Evolutionary conservation across 805 yeast genomes (phyloP), one percentile per base, ranked within the genome.

Genomic region (Metschnikowia rubicola): DNA sequence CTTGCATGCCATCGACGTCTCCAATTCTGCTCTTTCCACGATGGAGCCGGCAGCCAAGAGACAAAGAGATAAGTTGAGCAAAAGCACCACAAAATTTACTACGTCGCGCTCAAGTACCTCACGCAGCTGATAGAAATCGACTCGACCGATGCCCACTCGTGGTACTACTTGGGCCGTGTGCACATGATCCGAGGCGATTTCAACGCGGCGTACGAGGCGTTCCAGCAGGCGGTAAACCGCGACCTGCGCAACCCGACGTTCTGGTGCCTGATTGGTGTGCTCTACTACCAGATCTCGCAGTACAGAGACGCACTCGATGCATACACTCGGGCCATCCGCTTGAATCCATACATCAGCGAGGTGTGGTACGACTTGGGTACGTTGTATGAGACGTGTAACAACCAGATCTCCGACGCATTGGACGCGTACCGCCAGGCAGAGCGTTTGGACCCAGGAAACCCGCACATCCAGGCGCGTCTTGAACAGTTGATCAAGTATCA

Each of bases 331-430:
- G 99, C 99, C 10, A 94, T 94, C 51, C 78, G 97, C 58, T 79
- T 94, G 60, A 94, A 94, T 59, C 99, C 99, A 11, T 91, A 91
- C 72, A 86, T 94, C 55, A 83, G 94, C 50, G 99, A 94, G 68
- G 99, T 94, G 26, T 94, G 99, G 99, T 94, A 94, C 68, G 99
- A 94, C 69, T 78, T 94, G 62, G 99, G 99, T 49, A 94, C 98
- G 6, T 73, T 94, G 36, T 94, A 94, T 66, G 99, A 94, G 69
- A 89, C 97, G 32, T 94, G 99, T 71, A 94, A 91, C 69, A 91
- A 92, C 70, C 99, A 94, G 70, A 79, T 90, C 50, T 79, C 84
- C 50, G 99, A 94, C 65, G 99, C 99, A 1, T 73, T 94, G 54
- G 98, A 94, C 68, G 99, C 99, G 2, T 94, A 94, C 64, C 88